Evolutionary conservation across 2,329 filamentous ascomycete genomes (phyloP), one percentile per base, ranked within the genome.

Genomic region (Gnomoniopsis smithogilvyi): DNA sequence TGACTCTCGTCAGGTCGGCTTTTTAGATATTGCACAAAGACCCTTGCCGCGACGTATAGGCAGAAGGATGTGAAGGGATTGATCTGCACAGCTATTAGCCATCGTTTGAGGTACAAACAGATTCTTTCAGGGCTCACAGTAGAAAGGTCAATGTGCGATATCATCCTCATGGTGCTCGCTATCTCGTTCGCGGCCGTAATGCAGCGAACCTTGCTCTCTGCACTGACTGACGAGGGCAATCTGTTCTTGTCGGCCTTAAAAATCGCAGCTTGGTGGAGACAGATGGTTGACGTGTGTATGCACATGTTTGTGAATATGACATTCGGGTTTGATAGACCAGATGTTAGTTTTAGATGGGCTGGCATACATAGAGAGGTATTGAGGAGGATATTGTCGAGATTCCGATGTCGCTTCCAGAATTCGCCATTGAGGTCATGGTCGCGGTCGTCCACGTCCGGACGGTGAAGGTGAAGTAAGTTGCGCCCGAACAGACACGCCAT

Each of bases 1-100:
- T 86, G 90, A 68, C 81, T 85, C 72, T 98, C 94, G 33, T 94
- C 88, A 0, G 93, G 92, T n/a, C 89, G 83, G 58, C 90, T 95
- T 73, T 96, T 97, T n/a, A 98, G 80, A 68, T 96, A 97, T 71
- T 98, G 94, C 8, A 98, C 89, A 69, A 98, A 98, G 0, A 98
- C 94, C 54, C 95, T 85, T 22, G 94, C 91, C 12, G 94, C 90
- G n/a, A 98, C 93, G 67, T 97, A 98, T 47, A 99, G 82, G 69
- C 92, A 96, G 73, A 98, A 98, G 0, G 92, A 92, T 67, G 96
- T 89, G 71, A 97, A 98, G 0, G 94, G 92, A 65, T 97, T 96
- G 85, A 96, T 91, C 92, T 97, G 62, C 1, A 6, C 51, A 50
- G 36, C 30, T 54, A 60, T 75, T 36, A 64, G 21, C 51, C 19